Conservation (phyloP, 192 early-diverging fungal genomes). For the Linnemannia zychae region DNA sequence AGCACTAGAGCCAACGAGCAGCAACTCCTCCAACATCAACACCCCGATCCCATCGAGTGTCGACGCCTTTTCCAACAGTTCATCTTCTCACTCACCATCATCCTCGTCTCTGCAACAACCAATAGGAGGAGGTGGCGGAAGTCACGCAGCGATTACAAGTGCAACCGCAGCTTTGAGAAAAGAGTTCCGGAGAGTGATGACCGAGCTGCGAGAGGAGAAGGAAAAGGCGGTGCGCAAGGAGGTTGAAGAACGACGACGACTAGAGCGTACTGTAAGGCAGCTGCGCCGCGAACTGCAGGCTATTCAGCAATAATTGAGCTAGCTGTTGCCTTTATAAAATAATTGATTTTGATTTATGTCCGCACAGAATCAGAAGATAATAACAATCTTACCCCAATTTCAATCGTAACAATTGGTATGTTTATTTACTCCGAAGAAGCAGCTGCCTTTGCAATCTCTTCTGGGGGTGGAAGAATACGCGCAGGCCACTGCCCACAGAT, state of each 20-base stretch:
- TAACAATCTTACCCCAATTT: no score
- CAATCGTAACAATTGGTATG: no score
- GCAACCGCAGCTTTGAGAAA: slow-evolving; percentile 65
- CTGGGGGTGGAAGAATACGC: slow-evolving; percentile 41
- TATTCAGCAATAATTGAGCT: slow-evolving; percentile 14
- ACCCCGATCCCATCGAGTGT: slow-evolving; percentile 11
- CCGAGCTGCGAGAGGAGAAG: slow-evolving; percentile 64
- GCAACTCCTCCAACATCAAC: neutral
- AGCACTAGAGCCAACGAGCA: slow-evolving; percentile 1
- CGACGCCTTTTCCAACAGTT: neutral
- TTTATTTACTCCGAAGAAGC: neutral
- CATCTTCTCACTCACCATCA: neutral
- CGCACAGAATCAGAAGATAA: neutral
- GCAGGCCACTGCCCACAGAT: slow-evolving; percentile 78
- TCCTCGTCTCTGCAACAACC: neutral
- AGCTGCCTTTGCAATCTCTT: slow-evolving; percentile 24
- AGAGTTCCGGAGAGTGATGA: slow-evolving; percentile 68
- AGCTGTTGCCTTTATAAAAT: neutral
- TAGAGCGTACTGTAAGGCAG: slow-evolving; percentile 60
- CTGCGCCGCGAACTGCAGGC: slow-evolving; percentile 59
- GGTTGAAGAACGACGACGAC: slow-evolving; percentile 59
- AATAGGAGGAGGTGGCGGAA: neutral
- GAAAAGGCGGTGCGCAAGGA: slow-evolving; percentile 62
- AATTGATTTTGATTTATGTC: neutral
- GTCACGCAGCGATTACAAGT: slow-evolving; percentile 8